Conservation (phyloP, 495 filamentous ascomycete species). For the Aspergillus saccharolyticus region DNA sequence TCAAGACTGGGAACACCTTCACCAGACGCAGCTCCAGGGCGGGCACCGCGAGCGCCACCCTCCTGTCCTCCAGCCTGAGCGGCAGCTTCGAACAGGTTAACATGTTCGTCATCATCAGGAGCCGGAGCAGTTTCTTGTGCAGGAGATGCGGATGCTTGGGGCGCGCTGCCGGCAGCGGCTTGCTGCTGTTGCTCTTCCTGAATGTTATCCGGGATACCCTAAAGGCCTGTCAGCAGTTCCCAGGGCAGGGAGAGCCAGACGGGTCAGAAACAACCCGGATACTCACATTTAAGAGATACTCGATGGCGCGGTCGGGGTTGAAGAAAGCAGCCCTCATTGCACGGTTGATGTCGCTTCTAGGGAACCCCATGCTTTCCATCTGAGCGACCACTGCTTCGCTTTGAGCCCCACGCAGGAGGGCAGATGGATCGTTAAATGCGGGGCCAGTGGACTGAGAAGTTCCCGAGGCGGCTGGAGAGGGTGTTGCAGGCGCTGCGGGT, state of each 20-base stretch:
- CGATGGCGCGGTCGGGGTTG: conserved; percentile 95
- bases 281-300: conserved; percentile 85
- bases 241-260: conserved; percentile 7
- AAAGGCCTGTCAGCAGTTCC: conserved; percentile 11
- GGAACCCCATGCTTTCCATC: conserved; percentile 97
- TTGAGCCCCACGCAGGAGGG: conserved; percentile 76
- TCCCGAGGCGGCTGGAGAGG: conserved; percentile 61
- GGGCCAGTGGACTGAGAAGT: conserved; percentile 36
- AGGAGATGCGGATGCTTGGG: conserved; percentile 27
- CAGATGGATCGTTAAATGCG: conserved; percentile 68
- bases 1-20: conserved; percentile 73
- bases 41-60: conserved; percentile 42
- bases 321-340: conserved; percentile 95
- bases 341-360: conserved; percentile 75
- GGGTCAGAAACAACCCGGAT: not conserved
- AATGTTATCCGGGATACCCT: conserved; percentile 88
- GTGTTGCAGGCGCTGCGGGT: conserved; percentile 55
- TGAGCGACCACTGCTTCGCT: conserved; percentile 82
- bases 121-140: conserved; percentile 35
- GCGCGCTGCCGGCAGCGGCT: conserved; percentile 27
- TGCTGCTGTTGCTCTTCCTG: conserved; percentile 59
- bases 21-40: conserved; percentile 49
- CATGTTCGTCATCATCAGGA: conserved; percentile 53
- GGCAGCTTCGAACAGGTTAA: conserved; percentile 94
- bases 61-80: conserved; percentile 64